phyloP scores from a whole-genome alignment of 2,329 filamentous ascomycete species.

The Diplodia intermedia region DNA sequence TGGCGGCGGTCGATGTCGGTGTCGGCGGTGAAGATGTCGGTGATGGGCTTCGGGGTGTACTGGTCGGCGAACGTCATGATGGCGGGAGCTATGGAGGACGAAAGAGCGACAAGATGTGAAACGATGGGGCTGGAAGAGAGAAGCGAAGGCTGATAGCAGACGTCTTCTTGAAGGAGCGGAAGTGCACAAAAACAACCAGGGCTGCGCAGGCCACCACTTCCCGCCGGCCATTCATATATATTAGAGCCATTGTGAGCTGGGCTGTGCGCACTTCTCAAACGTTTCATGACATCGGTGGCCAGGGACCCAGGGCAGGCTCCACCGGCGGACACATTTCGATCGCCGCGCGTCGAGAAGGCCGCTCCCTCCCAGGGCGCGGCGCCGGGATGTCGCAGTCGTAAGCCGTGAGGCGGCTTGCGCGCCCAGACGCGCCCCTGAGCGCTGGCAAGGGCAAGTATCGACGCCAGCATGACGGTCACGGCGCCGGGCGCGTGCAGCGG shows the following conservation, averaged over 20 bases:
- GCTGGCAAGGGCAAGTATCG: conserved; percentile 25
- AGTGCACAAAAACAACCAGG: conserved; percentile 21
- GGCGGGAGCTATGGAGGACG: not conserved
- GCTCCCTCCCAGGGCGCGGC: conserved; percentile 17
- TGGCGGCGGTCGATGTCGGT: conserved; percentile 71
- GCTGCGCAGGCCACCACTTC: conserved; percentile 29
- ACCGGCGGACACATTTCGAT: conserved; percentile 29
- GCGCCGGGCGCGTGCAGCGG: conserved; percentile 2
- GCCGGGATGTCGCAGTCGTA: conserved; percentile 23
- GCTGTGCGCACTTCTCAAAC: conserved; percentile 26
- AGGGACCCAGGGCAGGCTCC: conserved; percentile 27
- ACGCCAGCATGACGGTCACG: conserved; percentile 10
- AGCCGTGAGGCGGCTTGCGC: conserved; percentile 25
- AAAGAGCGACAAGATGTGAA: conserved; percentile 18
- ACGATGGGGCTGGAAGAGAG: conserved; percentile 9
- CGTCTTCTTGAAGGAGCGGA: conserved; percentile 23
- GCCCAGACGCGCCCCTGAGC: conserved; percentile 15
- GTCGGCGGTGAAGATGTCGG: conserved; percentile 69
- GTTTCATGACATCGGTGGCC: conserved; percentile 30
- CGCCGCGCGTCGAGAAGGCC: conserved; percentile 28
- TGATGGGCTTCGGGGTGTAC: conserved; percentile 58
- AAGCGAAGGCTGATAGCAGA: conserved; percentile 3
- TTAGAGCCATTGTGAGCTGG: conserved; percentile 22
- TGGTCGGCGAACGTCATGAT: conserved; percentile 30
- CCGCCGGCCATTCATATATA: conserved; percentile 30